These are phyloP conservation scores for Camellia lanceoleosa DNA, from an alignment of 148 eudicot genomes.

Conservation along the genomic window DNA sequence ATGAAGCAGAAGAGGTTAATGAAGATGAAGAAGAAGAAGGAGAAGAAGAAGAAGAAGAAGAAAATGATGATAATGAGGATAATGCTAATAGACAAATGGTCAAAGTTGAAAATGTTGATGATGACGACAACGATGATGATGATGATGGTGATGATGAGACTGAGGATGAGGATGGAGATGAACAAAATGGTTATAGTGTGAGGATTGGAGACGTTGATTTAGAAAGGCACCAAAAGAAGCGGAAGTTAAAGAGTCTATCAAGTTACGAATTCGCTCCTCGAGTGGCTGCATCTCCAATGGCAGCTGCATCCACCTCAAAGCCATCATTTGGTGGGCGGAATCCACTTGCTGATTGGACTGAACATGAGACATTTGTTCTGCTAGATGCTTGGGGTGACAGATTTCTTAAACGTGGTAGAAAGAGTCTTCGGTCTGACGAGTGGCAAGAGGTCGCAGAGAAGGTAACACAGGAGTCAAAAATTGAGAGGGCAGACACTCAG, in stretches of 20 bases:
- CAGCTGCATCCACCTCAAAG: slow-evolving; percentile 26
- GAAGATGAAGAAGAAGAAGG: slow-evolving; percentile 27
- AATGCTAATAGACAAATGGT: slow-evolving; percentile 33
- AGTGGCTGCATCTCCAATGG: slow-evolving; percentile 35
- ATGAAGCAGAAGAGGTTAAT: slow-evolving; percentile 35
- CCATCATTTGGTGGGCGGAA: slow-evolving; percentile 46
- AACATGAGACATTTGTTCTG: slow-evolving; percentile 58
- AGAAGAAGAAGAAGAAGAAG: slow-evolving; percentile 42
- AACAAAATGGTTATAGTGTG: slow-evolving; percentile 16
- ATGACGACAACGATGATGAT: slow-evolving; percentile 23
- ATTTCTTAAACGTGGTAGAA: slow-evolving; percentile 58
- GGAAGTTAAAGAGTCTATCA: slow-evolving; percentile 54
- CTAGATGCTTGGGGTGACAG: slow-evolving; percentile 80
- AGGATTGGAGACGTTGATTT: slow-evolving; percentile 16
- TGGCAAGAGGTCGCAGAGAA: slow-evolving; percentile 81
- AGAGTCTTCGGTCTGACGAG: slow-evolving; percentile 66
- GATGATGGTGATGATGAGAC: slow-evolving; percentile 34
- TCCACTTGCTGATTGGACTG: slow-evolving; percentile 64
- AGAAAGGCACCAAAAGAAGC: slow-evolving; percentile 54
- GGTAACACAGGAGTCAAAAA: slow-evolving; percentile 52
- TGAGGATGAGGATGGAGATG: slow-evolving; percentile 26
- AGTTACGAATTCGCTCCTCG: slow-evolving; percentile 80
- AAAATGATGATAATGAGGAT: slow-evolving; percentile 22
- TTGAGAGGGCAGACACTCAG: slow-evolving; percentile 59
- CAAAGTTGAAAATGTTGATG: slow-evolving; percentile 36